phyloP scores from a whole-genome alignment of 371 early-diverging fungal genomes.

The Mucor saturninus region DNA sequence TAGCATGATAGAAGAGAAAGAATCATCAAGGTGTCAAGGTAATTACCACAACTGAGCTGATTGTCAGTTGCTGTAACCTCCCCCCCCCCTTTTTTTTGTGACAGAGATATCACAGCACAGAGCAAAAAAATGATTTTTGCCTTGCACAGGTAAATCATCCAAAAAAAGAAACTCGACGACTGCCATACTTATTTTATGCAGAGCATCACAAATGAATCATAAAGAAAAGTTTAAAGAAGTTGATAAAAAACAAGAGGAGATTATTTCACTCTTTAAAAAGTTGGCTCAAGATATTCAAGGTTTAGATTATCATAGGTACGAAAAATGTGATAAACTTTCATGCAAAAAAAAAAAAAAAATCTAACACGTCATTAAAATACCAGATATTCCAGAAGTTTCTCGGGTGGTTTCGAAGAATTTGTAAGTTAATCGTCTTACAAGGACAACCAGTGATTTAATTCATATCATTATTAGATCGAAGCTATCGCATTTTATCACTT shows the following conservation, averaged over 20 bases:
- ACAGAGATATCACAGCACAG: slow-evolving; percentile 66
- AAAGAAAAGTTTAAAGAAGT: slow-evolving; percentile 42
- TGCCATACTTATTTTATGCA: neutral
- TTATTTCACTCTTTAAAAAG: slow-evolving; percentile 54
- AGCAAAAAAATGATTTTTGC: slow-evolving; percentile 71
- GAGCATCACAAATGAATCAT: slow-evolving; percentile 14
- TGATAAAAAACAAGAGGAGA: slow-evolving; percentile 47
- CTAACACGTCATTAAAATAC: neutral
- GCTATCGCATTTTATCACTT: slow-evolving; percentile 64
- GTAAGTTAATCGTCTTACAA: slow-evolving; percentile 27
- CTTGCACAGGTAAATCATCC: slow-evolving; percentile 57
- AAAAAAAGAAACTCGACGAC: neutral
- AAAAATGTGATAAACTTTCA: neutral
- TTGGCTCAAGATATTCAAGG: slow-evolving; percentile 56
- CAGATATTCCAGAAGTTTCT: slow-evolving; percentile 55
- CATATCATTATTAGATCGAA: slow-evolving; percentile 53
- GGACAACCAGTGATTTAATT: neutral
- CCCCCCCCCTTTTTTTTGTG: neutral
- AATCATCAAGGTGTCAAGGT: slow-evolving; percentile 66
- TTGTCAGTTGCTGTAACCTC: too few relatives aligned
- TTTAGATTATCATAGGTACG: slow-evolving; percentile 49
- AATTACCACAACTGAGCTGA: neutral
- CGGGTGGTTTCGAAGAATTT: slow-evolving; percentile 61
- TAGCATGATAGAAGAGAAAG: slow-evolving; percentile 64
- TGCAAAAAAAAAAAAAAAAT: neutral